A percentile compares a stretch with the other conserved stretches of the same genome.
Conservation (phyloP, 225 moss, liverwort and hornwort species). For the Bryum argenteum region DNA sequence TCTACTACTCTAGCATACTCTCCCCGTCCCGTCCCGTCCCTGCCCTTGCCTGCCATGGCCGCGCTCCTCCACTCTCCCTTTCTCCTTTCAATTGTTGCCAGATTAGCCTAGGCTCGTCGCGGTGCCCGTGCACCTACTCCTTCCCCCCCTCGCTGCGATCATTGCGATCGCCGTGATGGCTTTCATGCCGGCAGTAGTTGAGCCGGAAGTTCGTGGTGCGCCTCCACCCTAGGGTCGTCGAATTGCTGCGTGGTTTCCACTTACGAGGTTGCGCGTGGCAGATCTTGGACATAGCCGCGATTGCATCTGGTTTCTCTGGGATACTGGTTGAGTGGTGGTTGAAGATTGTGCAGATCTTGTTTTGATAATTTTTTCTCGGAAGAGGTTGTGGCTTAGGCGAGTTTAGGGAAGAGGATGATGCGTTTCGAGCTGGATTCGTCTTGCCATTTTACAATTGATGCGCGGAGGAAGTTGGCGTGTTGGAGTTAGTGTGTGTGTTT, state of each 20-base stretch:
- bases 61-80: neutral
- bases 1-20: neutral
- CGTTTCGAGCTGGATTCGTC: conserved; percentile 3
- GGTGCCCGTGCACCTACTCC: conserved; percentile 29
- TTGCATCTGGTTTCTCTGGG: conserved; percentile 20
- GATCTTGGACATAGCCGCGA: conserved; percentile 32
- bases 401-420: conserved; percentile 18
- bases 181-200: conserved; percentile 21
- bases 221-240: conserved; percentile 2
- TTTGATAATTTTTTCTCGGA: conserved; percentile 18
- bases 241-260: neutral
- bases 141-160: conserved; percentile 25
- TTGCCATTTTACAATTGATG: conserved; percentile 11
- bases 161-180: conserved; percentile 25
- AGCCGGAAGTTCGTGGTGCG: conserved; percentile 22
- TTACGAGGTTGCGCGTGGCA: conserved; percentile 2
- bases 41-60: neutral
- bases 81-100: neutral
- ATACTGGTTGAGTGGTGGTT: conserved; percentile 15
- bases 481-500: conserved; percentile 2
- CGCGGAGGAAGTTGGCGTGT: conserved; percentile 20
- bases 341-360: conserved; percentile 27
- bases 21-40: neutral
- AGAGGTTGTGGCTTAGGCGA: conserved; percentile 21
- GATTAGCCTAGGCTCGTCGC: conserved; percentile 26